Base-by-base conservation (phyloP, 108 stramenopile genomes). In the Fragilariopsis cylindrus region DNA sequence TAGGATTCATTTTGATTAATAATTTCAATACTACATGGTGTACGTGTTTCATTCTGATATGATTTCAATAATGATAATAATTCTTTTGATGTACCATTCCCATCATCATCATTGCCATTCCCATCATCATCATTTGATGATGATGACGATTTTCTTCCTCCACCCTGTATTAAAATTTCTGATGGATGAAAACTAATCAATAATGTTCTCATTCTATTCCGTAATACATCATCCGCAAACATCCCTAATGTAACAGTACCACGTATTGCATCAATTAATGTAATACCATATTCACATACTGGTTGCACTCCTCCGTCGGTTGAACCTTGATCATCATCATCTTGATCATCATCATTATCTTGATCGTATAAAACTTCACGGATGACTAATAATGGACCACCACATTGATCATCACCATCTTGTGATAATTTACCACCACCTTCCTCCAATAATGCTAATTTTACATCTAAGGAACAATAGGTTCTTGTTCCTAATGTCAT, bases 181-280 rank as follows among this genome's bases (percentile, higher is more conserved):
- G 93, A 92, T 41, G 97, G 97, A 30, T 70, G 56, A 71, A 83
- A 84, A 42, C 87, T 76, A 16, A 96, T 81, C 45, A 99, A 77
- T 44, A 99, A 85, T 43, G 98, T 99, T 54, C 93, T 83, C 90
- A 99, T 89, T 8, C 98, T 81, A 46, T 91, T 88, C 60, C 97
- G 88, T 60, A 95, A 80, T 7, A 90, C 78, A 80, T 97, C 96
- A 82, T 99, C 99, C 2, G 93, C 96, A 84, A 99, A 99, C 74
- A 98, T 96, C 9, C 97, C 98, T 11, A 99, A 71, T n/a, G 94
- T 93, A 18, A 99, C 82, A 0, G 73, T 76, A 4, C 86, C 95
- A 11, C 88, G 85, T 0, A 94, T 79, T 7, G 97, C 92, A 82
- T 99, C 98, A 15, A 97, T 90, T 44, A 96, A 57, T 50, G 94